Evolutionary conservation across 202 grass and related monocot species (phyloP).

Genomic region (Carex sylvatica): DNA sequence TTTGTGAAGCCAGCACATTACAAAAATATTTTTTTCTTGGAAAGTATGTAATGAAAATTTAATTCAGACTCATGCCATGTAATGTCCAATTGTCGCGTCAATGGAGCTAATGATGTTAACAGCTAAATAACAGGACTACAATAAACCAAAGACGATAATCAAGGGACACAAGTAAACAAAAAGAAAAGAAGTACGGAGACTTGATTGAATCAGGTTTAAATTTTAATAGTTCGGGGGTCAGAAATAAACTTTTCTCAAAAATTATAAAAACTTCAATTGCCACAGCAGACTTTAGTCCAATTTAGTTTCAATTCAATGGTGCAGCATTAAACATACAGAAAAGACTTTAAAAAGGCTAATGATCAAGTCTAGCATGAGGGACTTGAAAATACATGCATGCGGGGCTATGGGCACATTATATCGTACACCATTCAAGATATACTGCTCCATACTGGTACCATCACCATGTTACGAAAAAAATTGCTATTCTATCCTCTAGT

Average conservation of each 20-base stretch:
- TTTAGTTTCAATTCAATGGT: neutral
- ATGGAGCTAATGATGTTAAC: neutral
- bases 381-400: neutral
- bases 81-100: neutral
- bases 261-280: neutral
- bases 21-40: neutral
- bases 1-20: neutral
- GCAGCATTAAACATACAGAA: neutral
- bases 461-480: neutral
- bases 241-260: neutral
- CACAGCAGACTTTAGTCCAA: neutral
- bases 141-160: neutral
- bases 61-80: neutral
- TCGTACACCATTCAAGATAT: neutral
- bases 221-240: neutral
- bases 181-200: neutral
- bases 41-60: neutral
- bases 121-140: neutral
- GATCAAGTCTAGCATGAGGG: neutral
- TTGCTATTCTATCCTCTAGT: neutral
- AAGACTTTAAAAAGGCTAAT: neutral
- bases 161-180: neutral
- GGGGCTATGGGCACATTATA: too few relatives aligned
- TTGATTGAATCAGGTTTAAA: neutral
- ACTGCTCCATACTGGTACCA: conserved; percentile 1